Percentiles rank a stretch among this genome's conserved stretches.
Conservation (phyloP, 2,329 filamentous ascomycete genomes). For the Paraphoma chrysanthemicola region DNA sequence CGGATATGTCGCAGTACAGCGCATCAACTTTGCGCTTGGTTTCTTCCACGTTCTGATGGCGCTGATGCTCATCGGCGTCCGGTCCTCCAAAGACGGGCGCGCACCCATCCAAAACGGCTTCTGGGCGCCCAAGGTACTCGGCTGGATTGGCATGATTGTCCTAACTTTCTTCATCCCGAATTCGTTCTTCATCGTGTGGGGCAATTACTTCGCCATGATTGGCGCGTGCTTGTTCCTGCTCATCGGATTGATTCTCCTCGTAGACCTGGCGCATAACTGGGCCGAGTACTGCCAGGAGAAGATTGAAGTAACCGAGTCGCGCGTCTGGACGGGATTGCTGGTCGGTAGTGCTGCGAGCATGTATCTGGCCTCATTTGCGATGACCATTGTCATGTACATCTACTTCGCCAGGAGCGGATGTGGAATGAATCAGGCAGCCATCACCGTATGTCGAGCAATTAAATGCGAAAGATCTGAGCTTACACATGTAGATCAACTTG, state of each 20-base stretch:
- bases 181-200: conserved; percentile 92
- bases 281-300: conserved; percentile 94
- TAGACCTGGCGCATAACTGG: conserved; percentile 96
- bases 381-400: conserved; percentile 97
- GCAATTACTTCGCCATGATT: conserved; percentile 88
- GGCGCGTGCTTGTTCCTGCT: conserved; percentile 94
- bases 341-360: conserved; percentile 93
- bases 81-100: conserved; percentile 83
- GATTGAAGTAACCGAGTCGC: conserved; percentile 88
- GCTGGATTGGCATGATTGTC: conserved; percentile 86
- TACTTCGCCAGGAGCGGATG: conserved; percentile 87
- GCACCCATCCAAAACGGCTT: conserved; percentile 96
- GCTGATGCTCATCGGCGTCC: conserved; percentile 83
- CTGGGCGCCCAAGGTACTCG: conserved; percentile 95
- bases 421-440: conserved; percentile 95
- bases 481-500: conserved; percentile 71
- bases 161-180: conserved; percentile 96
- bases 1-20: conserved; percentile 94
- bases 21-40: conserved; percentile 96
- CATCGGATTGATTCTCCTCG: conserved; percentile 87
- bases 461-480: not conserved
- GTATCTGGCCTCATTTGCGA: conserved; percentile 88
- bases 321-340: conserved; percentile 81
- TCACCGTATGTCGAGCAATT: conserved; percentile 63
- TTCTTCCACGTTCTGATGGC: conserved; percentile 91